Conservation (phyloP, 2,329 filamentous ascomycete species). For the Botrytis galanthina region DNA sequence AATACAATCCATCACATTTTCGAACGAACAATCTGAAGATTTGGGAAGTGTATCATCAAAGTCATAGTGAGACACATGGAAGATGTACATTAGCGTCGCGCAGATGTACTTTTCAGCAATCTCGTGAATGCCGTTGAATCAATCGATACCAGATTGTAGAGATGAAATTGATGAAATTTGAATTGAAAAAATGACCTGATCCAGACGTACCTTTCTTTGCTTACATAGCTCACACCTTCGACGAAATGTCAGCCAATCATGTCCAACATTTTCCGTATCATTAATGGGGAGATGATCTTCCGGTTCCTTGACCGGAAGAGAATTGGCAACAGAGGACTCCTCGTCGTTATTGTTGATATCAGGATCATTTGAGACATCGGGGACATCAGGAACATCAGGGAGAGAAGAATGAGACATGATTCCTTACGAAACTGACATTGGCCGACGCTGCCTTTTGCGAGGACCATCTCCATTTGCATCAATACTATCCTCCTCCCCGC, state of each 20-base stretch:
- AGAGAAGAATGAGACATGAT: slow-evolving; percentile 35
- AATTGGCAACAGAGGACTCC: slow-evolving; percentile 22
- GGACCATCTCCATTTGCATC: slow-evolving; percentile 38
- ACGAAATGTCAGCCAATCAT: slow-evolving; percentile 38
- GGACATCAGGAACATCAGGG: slow-evolving; percentile 17
- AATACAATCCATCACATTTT: not conserved
- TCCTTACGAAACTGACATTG: slow-evolving; percentile 50
- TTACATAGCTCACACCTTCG: slow-evolving; percentile 74
- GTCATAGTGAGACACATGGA: not conserved
- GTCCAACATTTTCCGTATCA: slow-evolving; percentile 23
- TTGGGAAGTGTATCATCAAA: not conserved
- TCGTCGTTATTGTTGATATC: not conserved
- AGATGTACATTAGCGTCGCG: not conserved
- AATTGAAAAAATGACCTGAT: not conserved
- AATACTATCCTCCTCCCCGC: slow-evolving; percentile 37
- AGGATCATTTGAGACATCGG: slow-evolving; percentile 9
- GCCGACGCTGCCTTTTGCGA: slow-evolving; percentile 47
- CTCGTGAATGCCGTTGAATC: not conserved
- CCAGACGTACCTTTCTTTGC: slow-evolving; percentile 64
- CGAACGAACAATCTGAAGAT: not conserved
- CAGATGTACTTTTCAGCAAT: not conserved
- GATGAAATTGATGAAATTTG: not conserved
- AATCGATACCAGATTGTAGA: not conserved
- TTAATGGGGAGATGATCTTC: slow-evolving; percentile 24
- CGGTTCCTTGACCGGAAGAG: slow-evolving; percentile 22